A percentile compares a stretch with the other conserved stretches of the same genome.
These are phyloP conservation scores for Zarea fungicola DNA, from an alignment of 2,329 filamentous ascomycete species.

Conservation along the genomic window DNA sequence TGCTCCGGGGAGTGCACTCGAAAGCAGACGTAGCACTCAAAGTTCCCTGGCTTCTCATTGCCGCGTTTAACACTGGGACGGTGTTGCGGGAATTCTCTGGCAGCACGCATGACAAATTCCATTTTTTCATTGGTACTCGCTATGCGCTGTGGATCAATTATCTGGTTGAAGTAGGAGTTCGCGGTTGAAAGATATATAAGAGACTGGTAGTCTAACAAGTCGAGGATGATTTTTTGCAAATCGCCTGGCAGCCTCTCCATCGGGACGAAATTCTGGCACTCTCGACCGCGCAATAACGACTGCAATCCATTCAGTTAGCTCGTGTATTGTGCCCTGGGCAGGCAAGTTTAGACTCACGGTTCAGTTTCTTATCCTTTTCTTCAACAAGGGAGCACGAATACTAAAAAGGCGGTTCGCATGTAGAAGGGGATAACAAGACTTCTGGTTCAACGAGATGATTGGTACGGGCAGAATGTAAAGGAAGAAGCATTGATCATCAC, in stretches of 20 bases:
- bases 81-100: conserved; percentile 36
- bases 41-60: conserved; percentile 35
- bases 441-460: too few relatives aligned
- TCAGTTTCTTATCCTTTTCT: too few relatives aligned
- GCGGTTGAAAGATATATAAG: conserved; percentile 34
- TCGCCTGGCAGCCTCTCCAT: conserved; percentile 31
- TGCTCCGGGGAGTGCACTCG: conserved; percentile 33
- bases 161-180: conserved; percentile 30
- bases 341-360: too few relatives aligned
- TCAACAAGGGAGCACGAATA: too few relatives aligned
- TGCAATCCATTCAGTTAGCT: too few relatives aligned
- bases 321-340: too few relatives aligned
- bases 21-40: conserved; percentile 39
- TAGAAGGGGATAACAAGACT: too few relatives aligned
- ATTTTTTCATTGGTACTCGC: conserved; percentile 32
- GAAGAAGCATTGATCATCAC: too few relatives aligned
- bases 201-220: conserved; percentile 34
- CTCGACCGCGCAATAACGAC: too few relatives aligned
- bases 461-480: too few relatives aligned
- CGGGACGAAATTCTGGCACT: too few relatives aligned
- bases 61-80: conserved; percentile 32
- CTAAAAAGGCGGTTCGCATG: too few relatives aligned
- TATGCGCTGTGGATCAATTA: conserved; percentile 29
- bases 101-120: conserved; percentile 36
- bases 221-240: conserved; percentile 29